These are phyloP conservation scores for Anisodus acutangulus DNA, from an alignment of 257 asterid genomes.

Conservation along the genomic window DNA sequence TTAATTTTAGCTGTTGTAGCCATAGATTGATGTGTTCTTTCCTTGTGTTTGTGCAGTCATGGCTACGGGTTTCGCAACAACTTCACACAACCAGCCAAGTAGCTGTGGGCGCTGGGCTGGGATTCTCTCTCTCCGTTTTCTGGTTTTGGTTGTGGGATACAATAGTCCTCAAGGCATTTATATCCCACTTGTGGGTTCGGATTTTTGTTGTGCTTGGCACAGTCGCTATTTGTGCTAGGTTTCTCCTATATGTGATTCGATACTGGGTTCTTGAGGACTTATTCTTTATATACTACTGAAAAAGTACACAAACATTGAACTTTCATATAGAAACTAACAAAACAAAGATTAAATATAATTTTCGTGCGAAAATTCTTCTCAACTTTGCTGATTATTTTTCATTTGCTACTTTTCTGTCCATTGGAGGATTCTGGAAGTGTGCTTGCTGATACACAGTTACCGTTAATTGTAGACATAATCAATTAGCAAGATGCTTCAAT, in stretches of 20 bases:
- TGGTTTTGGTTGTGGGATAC: slow-evolving; percentile 79
- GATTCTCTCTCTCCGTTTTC: slow-evolving; percentile 51
- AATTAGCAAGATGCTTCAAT: not conserved
- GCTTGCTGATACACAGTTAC: not conserved
- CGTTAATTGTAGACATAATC: not conserved
- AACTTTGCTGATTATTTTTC: not conserved
- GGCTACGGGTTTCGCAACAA: slow-evolving; percentile 85
- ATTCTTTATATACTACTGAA: not conserved
- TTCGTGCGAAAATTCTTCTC: not conserved
- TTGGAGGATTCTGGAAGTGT: not conserved
- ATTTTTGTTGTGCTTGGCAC: slow-evolving; percentile 49
- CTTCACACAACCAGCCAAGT: slow-evolving; percentile 80
- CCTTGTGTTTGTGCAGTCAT: slow-evolving; percentile 57
- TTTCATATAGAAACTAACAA: not conserved
- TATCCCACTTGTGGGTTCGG: slow-evolving; percentile 54
- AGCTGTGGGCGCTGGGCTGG: slow-evolving; percentile 65
- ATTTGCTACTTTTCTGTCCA: not conserved
- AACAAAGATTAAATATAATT: not conserved
- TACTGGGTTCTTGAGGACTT: slow-evolving; percentile 50
- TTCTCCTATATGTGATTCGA: slow-evolving; percentile 42
- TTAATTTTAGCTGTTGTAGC: not conserved
- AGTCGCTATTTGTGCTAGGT: slow-evolving; percentile 39
- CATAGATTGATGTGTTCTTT: not conserved
- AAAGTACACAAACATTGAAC: slow-evolving; percentile 12
- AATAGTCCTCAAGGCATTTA: slow-evolving; percentile 49